Evolutionary conservation across 352 stramenopile genomes (phyloP).

Genomic region (Pythium brassicae): DNA sequence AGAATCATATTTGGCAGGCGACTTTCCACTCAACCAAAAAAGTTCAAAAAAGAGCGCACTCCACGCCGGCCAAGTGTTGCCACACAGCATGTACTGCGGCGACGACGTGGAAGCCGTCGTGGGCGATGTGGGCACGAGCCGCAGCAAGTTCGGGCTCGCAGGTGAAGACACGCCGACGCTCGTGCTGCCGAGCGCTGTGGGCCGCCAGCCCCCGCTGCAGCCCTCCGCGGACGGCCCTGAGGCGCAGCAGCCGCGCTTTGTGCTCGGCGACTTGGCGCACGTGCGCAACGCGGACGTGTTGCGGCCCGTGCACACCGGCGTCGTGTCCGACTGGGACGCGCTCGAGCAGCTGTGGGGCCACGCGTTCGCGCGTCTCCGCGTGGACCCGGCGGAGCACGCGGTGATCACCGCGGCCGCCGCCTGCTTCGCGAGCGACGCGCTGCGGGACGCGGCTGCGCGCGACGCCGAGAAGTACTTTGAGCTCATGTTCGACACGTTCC

Average conservation of each 20-base stretch:
- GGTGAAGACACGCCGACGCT: conserved; percentile 93
- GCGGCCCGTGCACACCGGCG: conserved; percentile 49
- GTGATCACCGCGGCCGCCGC: conserved; percentile 72
- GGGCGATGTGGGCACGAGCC: conserved; percentile 89
- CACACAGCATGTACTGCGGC: conserved; percentile 90
- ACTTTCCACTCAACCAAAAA: neutral
- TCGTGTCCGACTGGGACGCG: conserved; percentile 79
- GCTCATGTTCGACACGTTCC: conserved; percentile 93
- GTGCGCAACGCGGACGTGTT: conserved; percentile 55
- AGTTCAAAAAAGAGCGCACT: neutral
- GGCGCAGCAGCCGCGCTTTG: conserved; percentile 7
- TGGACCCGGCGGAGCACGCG: conserved; percentile 65
- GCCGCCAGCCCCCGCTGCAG: conserved; percentile 15
- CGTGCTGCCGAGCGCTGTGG: conserved; percentile 77
- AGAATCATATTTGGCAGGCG: too few species aligned
- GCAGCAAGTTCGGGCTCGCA: conserved; percentile 93
- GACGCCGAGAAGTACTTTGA: conserved; percentile 82
- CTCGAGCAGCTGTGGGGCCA: conserved; percentile 82
- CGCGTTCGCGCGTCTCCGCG: conserved; percentile 66
- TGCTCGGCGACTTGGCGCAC: conserved; percentile 56
- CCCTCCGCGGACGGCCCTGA: neutral
- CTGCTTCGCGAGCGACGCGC: conserved; percentile 71
- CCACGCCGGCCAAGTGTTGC: too few species aligned
- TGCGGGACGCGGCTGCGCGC: conserved; percentile 43
- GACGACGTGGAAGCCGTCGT: conserved; percentile 96